Evolutionary conservation across 2,329 filamentous ascomycete genomes (phyloP).

Genomic region (Trichoderma pleuroti): DNA sequence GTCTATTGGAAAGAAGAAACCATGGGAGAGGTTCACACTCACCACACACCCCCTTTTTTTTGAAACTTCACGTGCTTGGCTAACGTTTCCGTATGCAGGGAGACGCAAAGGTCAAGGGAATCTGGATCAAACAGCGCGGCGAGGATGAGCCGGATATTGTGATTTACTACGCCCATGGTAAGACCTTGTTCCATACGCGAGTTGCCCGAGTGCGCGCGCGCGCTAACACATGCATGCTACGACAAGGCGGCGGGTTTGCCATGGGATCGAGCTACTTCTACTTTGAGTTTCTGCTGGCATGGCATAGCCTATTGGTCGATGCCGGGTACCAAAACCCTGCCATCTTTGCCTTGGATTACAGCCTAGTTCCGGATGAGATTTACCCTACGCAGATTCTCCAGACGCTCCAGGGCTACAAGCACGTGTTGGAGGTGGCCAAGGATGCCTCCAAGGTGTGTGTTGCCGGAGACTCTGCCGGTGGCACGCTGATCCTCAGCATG

Average conservation of each 20-base stretch:
- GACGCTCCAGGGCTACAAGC: slow-evolving; percentile 65
- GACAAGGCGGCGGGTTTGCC: slow-evolving; percentile 70
- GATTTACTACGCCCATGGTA: slow-evolving; percentile 79
- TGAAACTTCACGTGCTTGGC: neutral
- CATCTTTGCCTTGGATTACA: slow-evolving; percentile 77
- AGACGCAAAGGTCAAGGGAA: slow-evolving; percentile 52
- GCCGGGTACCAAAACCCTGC: slow-evolving; percentile 71
- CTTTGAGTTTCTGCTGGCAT: slow-evolving; percentile 74
- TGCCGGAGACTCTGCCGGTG: slow-evolving; percentile 77
- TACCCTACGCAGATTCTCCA: slow-evolving; percentile 74
- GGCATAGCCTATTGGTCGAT: slow-evolving; percentile 61
- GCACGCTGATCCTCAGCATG: slow-evolving; percentile 67
- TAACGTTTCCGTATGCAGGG: slow-evolving; percentile 22
- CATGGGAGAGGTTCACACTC: slow-evolving; percentile 30
- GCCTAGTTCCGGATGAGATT: slow-evolving; percentile 67
- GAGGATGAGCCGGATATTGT: slow-evolving; percentile 65
- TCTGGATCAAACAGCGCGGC: slow-evolving; percentile 66
- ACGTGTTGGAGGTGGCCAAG: slow-evolving; percentile 57
- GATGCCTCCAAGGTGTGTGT: slow-evolving; percentile 64
- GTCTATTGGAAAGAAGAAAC: slow-evolving; percentile 58
- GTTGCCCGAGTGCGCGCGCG: neutral
- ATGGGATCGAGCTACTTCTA: slow-evolving; percentile 85
- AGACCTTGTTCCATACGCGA: slow-evolving; percentile 22
- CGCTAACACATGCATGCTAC: neutral
- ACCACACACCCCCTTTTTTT: neutral